These are phyloP conservation scores for Fusarium sp. DNA, from an alignment of 2,329 filamentous ascomycete genomes.

Conservation along the genomic window DNA sequence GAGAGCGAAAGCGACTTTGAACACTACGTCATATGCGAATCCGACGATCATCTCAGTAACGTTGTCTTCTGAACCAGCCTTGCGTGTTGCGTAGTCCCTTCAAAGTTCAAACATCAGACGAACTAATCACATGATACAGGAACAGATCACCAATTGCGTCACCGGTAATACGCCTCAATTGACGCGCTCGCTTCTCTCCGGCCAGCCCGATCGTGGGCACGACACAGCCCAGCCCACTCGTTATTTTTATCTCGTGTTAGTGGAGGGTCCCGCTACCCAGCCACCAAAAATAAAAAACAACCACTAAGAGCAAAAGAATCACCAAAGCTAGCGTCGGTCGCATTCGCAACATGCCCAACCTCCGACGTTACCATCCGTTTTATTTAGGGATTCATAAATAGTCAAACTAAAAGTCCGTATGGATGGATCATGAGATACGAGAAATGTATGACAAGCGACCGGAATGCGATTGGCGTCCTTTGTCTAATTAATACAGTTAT, in stretches of 20 bases:
- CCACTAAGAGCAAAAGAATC: background rate
- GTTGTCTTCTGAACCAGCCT: background rate
- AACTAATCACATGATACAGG: background rate
- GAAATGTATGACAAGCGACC: background rate
- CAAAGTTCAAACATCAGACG: background rate
- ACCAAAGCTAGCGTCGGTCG: background rate
- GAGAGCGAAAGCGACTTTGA: background rate
- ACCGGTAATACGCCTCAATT: background rate
- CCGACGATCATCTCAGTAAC: background rate
- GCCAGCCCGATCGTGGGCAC: background rate
- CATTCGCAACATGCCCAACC: background rate
- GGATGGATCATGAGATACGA: conserved; percentile 2
- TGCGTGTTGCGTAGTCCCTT: background rate
- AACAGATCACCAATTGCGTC: background rate
- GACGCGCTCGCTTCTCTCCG: background rate
- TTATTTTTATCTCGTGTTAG: conserved; percentile 29
- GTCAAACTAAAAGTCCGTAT: background rate
- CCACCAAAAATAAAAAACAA: conserved; percentile 2
- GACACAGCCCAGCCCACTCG: background rate
- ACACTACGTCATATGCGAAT: background rate
- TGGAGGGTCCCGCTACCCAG: conserved; percentile 2
- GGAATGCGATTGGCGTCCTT: conserved; percentile 7
- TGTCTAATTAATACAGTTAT: conserved; percentile 21
- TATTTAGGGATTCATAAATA: background rate
- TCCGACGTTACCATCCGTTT: conserved; percentile 9